These are phyloP conservation scores for Aureobasidium sp. DNA, from an alignment of 2,329 filamentous ascomycete genomes.

Conservation along the genomic window DNA sequence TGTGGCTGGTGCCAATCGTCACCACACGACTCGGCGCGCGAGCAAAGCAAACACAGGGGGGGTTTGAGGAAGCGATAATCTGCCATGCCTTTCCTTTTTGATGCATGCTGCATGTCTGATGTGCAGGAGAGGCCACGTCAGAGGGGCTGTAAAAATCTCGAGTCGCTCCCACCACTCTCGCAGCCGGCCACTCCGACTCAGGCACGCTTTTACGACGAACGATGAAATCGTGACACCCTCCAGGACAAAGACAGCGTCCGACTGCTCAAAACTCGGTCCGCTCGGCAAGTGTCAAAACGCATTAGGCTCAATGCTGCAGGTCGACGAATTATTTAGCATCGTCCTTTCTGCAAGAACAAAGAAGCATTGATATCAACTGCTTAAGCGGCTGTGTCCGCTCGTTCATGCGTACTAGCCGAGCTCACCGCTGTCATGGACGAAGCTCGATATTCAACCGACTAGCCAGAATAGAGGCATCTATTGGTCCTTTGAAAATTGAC, in stretches of 20 bases:
- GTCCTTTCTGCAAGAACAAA: not conserved
- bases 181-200: not conserved
- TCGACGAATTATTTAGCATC: not conserved
- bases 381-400: not conserved
- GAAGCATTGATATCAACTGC: not conserved
- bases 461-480: not conserved
- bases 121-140: not conserved
- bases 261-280: not conserved
- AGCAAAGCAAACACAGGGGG: slow-evolving; percentile 9
- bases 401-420: not conserved
- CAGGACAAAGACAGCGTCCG: not conserved
- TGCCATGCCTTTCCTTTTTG: not conserved
- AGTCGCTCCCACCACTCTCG: not conserved
- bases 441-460: not conserved
- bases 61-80: not conserved
- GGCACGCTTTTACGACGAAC: not conserved
- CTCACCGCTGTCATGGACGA: not conserved
- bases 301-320: not conserved
- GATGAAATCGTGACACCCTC: not conserved
- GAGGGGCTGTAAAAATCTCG: not conserved
- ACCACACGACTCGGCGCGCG: not conserved
- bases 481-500: not conserved
- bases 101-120: slow-evolving; percentile 2
- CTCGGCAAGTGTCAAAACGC: not conserved
- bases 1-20: slow-evolving; percentile 4